phyloP scores from a whole-genome alignment of 768 basidiomycete species.

The Mycena leptocephala region DNA sequence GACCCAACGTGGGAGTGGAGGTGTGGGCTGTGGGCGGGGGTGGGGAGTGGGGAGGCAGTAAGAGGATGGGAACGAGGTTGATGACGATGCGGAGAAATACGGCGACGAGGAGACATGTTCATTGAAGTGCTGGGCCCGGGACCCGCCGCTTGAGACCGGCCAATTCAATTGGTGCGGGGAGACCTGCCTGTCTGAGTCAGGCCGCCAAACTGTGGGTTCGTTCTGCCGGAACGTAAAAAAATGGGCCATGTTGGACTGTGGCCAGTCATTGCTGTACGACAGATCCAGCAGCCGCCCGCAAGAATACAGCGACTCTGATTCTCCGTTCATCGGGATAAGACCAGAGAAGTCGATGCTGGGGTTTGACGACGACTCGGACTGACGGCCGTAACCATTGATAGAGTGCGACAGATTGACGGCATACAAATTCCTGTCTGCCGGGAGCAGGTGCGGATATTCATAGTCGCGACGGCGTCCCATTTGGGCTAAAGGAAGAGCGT shows the following conservation, averaged over 20 bases:
- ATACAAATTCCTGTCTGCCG: no score
- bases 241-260: neutral
- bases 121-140: neutral
- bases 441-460: no score
- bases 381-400: neutral
- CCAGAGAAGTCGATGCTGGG: slow-evolving; percentile 21
- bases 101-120: neutral
- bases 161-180: neutral
- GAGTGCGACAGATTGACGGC: neutral
- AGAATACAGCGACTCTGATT: slow-evolving; percentile 1
- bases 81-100: neutral
- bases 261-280: slow-evolving; percentile 10
- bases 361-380: neutral
- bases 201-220: neutral
- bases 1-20: no score
- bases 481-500: neutral
- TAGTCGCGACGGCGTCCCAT: slow-evolving; percentile 3
- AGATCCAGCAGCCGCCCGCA: slow-evolving; percentile 13
- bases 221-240: slow-evolving; percentile 14
- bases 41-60: neutral
- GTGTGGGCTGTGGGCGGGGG: no score
- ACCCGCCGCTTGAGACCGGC: neutral
- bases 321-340: slow-evolving; percentile 22
- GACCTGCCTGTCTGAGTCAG: neutral
- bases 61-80: neutral